phyloP scores from a whole-genome alignment of 164 flowering plant species.

The Berberis vulgaris region DNA sequence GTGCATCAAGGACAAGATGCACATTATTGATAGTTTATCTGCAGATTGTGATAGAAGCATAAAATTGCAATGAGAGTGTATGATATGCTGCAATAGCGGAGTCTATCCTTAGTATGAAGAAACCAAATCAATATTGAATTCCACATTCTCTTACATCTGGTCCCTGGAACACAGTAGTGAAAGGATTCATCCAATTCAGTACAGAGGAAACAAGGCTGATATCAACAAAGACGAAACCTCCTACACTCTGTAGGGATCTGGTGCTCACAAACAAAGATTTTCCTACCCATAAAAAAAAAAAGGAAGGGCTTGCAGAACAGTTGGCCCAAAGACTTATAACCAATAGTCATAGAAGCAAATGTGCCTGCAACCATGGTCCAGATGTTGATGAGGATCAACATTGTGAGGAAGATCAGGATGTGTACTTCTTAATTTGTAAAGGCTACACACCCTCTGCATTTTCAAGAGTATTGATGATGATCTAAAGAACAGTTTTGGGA shows the following conservation, averaged over 20 bases:
- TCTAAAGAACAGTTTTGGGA: too few relatives aligned
- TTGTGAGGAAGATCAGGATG: constrained; percentile 22
- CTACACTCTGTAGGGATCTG: constrained; percentile 13
- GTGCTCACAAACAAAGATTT: constrained; percentile 6
- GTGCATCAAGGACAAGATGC: too few relatives aligned
- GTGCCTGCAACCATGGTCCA: constrained; percentile 16
- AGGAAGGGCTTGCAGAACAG: constrained; percentile 16
- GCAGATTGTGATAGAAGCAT: too few relatives aligned
- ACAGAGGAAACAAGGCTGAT: constrained; percentile 13
- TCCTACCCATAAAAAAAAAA: constrained; percentile 6
- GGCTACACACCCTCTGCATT: constrained; percentile 8
- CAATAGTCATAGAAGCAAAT: constrained; percentile 10
- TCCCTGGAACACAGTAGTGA: constrained; percentile 8
- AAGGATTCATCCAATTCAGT: constrained; percentile 12
- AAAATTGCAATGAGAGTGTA: too few relatives aligned
- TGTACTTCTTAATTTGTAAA: constrained; percentile 15
- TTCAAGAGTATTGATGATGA: not conserved
- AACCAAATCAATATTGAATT: constrained; percentile 5
- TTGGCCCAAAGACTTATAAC: constrained; percentile 10
- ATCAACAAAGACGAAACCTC: constrained; percentile 15
- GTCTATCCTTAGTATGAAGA: not conserved
- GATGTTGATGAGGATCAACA: constrained; percentile 20
- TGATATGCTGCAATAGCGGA: not conserved
- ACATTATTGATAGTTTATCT: too few relatives aligned
- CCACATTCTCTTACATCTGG: constrained; percentile 12